These are phyloP conservation scores for Lentinula raphanica DNA, from an alignment of 768 basidiomycete genomes.

Conservation along the genomic window DNA sequence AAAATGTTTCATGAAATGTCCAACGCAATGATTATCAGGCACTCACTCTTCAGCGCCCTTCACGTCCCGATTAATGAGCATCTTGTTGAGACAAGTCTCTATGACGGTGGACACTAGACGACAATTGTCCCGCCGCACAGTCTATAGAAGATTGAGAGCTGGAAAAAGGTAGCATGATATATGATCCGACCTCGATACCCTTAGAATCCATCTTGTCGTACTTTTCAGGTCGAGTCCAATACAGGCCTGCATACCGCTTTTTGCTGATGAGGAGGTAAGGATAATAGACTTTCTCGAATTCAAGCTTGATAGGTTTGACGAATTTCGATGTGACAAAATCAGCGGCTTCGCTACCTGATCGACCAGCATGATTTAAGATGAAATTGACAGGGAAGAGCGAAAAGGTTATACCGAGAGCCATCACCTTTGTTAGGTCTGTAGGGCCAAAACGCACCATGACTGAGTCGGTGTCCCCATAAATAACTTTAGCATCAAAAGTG, in stretches of 20 bases:
- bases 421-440: conserved; percentile 77
- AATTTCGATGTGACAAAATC: conserved; percentile 88
- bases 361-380: not conserved
- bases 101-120: conserved; percentile 98
- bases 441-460: conserved; percentile 98
- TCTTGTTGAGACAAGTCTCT: conserved; percentile 95
- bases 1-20: too few relatives aligned
- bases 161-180: not conserved
- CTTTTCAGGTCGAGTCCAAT: conserved; percentile 94
- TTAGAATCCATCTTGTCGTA: conserved; percentile 99
- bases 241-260: conserved; percentile 96
- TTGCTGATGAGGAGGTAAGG: conserved; percentile 98
- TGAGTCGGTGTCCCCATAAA: conserved; percentile 99
- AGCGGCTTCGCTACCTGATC: conserved; percentile 84
- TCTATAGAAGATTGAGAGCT: conserved; percentile 41
- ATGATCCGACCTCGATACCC: conserved; percentile 81
- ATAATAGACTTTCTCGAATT: conserved; percentile 99
- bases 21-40: not conserved
- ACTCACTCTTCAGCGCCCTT: conserved; percentile 86
- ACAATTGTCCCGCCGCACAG: conserved; percentile 97
- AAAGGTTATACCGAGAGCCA: conserved; percentile 72
- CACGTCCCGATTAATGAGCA: conserved; percentile 94
- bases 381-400: not conserved
- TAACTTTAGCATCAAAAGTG: conserved; percentile 83
- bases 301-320: conserved; percentile 93